phyloP scores from a whole-genome alignment of 1,284 basidiomycete genomes.

The Cutaneotrichosporon cutaneum region DNA sequence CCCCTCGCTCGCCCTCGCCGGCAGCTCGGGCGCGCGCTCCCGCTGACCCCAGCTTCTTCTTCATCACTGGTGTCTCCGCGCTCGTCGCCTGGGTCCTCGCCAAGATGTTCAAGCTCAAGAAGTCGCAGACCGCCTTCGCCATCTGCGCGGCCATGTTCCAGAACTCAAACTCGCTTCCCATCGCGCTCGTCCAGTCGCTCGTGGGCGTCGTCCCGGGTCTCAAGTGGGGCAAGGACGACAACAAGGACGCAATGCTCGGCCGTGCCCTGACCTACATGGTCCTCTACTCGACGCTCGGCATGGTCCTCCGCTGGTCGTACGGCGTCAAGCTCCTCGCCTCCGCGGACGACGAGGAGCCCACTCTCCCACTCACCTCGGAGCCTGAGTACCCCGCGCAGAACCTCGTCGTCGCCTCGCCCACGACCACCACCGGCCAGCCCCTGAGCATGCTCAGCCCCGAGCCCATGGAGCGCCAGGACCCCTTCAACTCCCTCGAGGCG shows the following conservation, averaged over 20 bases:
- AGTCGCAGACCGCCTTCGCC: conserved; percentile 63
- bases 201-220: conserved; percentile 79
- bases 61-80: conserved; percentile 66
- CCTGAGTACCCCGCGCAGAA: neutral
- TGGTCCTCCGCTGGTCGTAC: conserved; percentile 92
- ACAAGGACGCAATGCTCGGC: conserved; percentile 81
- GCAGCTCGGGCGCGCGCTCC: neutral
- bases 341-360: conserved; percentile 58
- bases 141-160: conserved; percentile 66
- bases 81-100: conserved; percentile 52
- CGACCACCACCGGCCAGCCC: neutral
- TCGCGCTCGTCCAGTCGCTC: conserved; percentile 81
- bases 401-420: neutral
- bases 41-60: conserved; percentile 57
- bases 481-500: conserved; percentile 32
- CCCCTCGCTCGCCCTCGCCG: too few species aligned
- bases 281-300: conserved; percentile 87
- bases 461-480: conserved; percentile 35
- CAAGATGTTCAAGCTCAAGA: conserved; percentile 50
- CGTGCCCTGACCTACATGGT: conserved; percentile 89
- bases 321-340: conserved; percentile 74
- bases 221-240: conserved; percentile 77
- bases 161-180: conserved; percentile 81
- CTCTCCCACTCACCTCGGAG: neutral
- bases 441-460: conserved; percentile 29